Percentiles rank a stretch among this genome's conserved stretches.
phyloP scores from a whole-genome alignment of 169 alveolate genomes.

The Ophryocystis elektroscirrha region DNA sequence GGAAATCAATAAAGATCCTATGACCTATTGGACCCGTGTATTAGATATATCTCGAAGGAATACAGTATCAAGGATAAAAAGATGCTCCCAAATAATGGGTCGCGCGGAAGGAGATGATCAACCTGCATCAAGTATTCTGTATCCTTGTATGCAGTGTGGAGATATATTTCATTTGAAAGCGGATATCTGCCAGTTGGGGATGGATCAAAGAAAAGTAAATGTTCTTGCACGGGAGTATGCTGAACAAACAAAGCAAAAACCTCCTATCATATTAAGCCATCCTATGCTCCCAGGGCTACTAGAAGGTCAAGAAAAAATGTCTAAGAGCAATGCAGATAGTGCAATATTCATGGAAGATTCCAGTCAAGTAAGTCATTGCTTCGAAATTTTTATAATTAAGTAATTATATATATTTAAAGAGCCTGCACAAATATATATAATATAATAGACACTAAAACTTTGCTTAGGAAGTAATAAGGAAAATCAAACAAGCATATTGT shows the following conservation, averaged over 20 bases:
- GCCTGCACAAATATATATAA: not conserved
- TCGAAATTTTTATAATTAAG: constrained; percentile 1
- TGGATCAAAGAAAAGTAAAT: constrained; percentile 96
- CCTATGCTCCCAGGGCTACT: constrained; percentile 81
- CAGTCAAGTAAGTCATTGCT: constrained; percentile 30
- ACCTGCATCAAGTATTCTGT: constrained; percentile 55
- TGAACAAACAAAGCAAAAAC: constrained; percentile 1
- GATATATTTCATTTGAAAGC: constrained; percentile 90
- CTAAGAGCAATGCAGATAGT: constrained; percentile 64
- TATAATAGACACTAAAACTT: too few species aligned
- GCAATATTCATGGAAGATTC: constrained; percentile 96
- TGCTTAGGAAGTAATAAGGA: constrained; percentile 55
- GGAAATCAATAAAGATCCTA: constrained; percentile 72
- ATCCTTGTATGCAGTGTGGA: constrained; percentile 76
- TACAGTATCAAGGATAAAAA: constrained; percentile 69
- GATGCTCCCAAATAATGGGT: constrained; percentile 96
- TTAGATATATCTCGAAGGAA: constrained; percentile 75
- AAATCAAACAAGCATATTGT: constrained; percentile 84
- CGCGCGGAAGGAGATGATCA: constrained; percentile 80
- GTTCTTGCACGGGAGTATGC: constrained; percentile 84
- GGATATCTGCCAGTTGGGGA: constrained; percentile 91
- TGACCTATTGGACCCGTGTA: constrained; percentile 82
- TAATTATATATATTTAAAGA: constrained; percentile 3
- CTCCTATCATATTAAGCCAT: constrained; percentile 77
- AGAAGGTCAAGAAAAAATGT: constrained; percentile 91